Evolutionary conservation across 2,329 filamentous ascomycete genomes (phyloP).

Genomic region (Fusarium sp.): DNA sequence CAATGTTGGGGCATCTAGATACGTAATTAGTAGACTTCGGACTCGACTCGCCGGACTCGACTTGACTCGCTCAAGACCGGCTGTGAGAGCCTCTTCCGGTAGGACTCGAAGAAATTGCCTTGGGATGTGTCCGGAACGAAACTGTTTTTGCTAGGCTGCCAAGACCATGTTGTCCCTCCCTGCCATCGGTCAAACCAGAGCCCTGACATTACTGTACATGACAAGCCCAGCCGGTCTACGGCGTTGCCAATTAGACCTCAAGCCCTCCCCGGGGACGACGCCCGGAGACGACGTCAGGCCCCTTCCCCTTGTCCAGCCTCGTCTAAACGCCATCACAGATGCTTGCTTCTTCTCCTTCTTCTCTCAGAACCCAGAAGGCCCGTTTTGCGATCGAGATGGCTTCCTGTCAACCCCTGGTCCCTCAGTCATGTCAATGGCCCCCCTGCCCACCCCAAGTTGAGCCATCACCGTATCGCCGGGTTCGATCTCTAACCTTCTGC

Average conservation of each 20-base stretch:
- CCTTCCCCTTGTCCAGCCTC: constrained; percentile 8
- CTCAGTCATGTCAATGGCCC: constrained; percentile 12
- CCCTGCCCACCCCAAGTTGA: constrained; percentile 10
- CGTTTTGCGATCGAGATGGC: constrained; percentile 9
- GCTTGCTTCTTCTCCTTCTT: neutral
- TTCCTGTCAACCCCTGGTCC: constrained; percentile 25
- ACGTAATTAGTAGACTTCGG: constrained; percentile 34
- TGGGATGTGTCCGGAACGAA: neutral
- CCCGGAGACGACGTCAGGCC: neutral
- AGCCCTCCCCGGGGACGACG: constrained; percentile 1
- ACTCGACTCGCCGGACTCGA: constrained; percentile 18
- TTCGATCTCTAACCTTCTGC: constrained; percentile 22
- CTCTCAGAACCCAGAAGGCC: neutral
- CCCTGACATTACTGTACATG: constrained; percentile 17
- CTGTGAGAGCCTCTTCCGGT: neutral
- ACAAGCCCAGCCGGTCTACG: constrained; percentile 4
- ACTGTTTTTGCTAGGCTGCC: constrained; percentile 14
- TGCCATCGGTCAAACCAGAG: constrained; percentile 23
- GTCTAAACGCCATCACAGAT: neutral
- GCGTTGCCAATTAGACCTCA: constrained; percentile 25
- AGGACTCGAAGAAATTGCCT: neutral
- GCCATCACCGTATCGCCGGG: constrained; percentile 16
- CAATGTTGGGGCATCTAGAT: constrained; percentile 3
- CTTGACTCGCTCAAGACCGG: constrained; percentile 28
- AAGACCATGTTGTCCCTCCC: constrained; percentile 18